Evolutionary conservation across 148 eudicot genomes (phyloP).

Genomic region (Selenicereus undatus): DNA sequence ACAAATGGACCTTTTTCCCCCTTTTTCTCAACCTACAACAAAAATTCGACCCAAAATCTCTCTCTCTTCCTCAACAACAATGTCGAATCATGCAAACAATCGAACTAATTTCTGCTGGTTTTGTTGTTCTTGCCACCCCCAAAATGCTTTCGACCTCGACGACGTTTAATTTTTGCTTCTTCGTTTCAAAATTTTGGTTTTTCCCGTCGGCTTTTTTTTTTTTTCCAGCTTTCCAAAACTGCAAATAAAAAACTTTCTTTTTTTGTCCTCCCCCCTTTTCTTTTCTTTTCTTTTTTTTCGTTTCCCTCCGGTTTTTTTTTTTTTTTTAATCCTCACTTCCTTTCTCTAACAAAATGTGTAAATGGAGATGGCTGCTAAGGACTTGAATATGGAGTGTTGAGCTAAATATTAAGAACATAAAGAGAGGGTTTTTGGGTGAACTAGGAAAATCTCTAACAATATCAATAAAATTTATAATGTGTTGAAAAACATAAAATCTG

Average conservation of each 20-base stretch:
- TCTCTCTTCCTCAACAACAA: slow-evolving; percentile 5
- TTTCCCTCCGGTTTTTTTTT: not conserved
- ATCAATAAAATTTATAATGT: no score
- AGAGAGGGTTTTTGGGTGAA: no score
- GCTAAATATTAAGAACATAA: no score
- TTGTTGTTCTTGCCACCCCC: not conserved
- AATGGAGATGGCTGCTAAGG: no score
- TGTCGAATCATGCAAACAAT: slow-evolving; percentile 32
- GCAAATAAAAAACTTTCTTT: slow-evolving; percentile 9
- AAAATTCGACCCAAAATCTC: slow-evolving; percentile 7
- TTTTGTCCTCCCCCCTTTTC: not conserved
- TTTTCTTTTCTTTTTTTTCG: not conserved
- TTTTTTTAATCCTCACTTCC: not conserved
- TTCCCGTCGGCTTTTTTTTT: not conserved
- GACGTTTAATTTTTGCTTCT: slow-evolving; percentile 14
- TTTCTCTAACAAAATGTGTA: not conserved
- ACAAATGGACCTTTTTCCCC: slow-evolving; percentile 5
- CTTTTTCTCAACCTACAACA: not conserved
- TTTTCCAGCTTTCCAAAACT: slow-evolving; percentile 10
- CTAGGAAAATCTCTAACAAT: no score
- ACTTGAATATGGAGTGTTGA: not conserved
- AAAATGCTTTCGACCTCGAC: slow-evolving; percentile 23
- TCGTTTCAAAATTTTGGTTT: slow-evolving; percentile 16
- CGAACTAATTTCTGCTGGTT: slow-evolving; percentile 19
- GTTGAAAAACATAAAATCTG: not conserved